These are phyloP conservation scores for Microcyclosporella mali DNA, from an alignment of 2,329 filamentous ascomycete genomes.

Conservation along the genomic window DNA sequence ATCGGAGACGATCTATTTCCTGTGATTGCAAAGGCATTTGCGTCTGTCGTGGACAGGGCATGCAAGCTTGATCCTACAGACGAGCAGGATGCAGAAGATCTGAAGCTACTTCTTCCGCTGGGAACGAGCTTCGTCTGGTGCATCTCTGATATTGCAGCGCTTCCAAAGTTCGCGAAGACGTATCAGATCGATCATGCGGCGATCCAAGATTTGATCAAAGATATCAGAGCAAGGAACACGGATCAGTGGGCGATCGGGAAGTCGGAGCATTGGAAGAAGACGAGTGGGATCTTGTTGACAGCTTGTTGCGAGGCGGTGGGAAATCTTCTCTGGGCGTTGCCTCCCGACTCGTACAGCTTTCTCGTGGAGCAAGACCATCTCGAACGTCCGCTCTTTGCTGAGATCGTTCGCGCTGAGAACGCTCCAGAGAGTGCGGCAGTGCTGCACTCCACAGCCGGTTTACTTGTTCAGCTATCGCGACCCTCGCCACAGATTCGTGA, in stretches of 20 bases:
- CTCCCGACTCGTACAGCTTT: constrained; percentile 4
- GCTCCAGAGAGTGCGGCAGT: constrained; percentile 16
- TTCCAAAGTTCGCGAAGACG: constrained; percentile 12
- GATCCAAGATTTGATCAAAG: neutral
- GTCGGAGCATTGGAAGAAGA: too few species aligned
- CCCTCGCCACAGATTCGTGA: constrained; percentile 19
- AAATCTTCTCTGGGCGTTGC: constrained; percentile 23
- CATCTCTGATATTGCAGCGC: constrained; percentile 27
- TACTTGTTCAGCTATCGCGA: constrained; percentile 26
- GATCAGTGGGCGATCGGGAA: too few species aligned
- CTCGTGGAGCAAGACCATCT: constrained; percentile 11
- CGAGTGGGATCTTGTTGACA: constrained; percentile 5
- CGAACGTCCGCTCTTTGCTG: constrained; percentile 11
- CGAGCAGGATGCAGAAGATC: constrained; percentile 11
- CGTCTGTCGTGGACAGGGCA: constrained; percentile 1
- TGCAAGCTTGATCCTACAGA: constrained; percentile 1
- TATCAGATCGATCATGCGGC: constrained; percentile 7
- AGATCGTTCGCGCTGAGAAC: constrained; percentile 4
- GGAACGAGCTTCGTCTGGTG: constrained; percentile 26
- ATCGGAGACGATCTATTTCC: neutral
- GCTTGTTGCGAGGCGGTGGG: constrained; percentile 28
- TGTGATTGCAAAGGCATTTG: neutral
- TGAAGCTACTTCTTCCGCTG: constrained; percentile 19
- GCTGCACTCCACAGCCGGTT: constrained; percentile 25
- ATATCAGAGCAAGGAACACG: neutral